Evolutionary conservation across 495 filamentous ascomycete species (phyloP), one percentile per base, ranked within the genome.

Genomic region (Penicillium crystallinum): DNA sequence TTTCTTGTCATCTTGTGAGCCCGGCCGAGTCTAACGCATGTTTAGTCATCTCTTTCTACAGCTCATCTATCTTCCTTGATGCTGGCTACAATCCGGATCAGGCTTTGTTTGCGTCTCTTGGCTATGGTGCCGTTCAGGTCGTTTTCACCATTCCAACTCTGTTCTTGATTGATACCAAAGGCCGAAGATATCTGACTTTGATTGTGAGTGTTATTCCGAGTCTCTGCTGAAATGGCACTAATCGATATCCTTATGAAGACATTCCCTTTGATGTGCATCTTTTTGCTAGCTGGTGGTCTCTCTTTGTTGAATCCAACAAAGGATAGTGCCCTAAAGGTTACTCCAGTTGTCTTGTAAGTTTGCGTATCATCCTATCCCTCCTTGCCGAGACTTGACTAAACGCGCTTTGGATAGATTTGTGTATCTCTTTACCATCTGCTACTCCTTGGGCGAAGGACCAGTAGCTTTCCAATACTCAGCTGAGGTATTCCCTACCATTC

Each of bases 11-110:
- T 36, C 33, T 22, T 43, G 50, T 18, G 56, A 56, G 6, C 21
- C 2, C 17, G 6, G 9, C 11, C 40, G 18, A 27, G 10, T 4
- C 31, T 59, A 8, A 54, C 55, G 18, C 64, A 36, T 33, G 67
- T 35, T 58, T 64, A 46, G 75, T 91, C 65, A 88, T 90, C 39
- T 84, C 89, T n/a, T 91, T 91, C 75, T 95, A 91, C 72, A 84
- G 80, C 3, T 82, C 82, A 2, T 84, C 83, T 11, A 76, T 91
- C 49, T 91, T 91, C 73, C 56, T 58, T 1, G 58, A 88, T 0
- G 80, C 81, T 23, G 82, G 85, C 14, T 79, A 81, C 22, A 58
- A 27, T 39, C 55, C 75, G 0, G 74, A 71, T 53, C 62, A 78
- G 4, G 84, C 89, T 63, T 58, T 87, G 37, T 91, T 90, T 57